Percentiles rank a stretch among this genome's conserved stretches.
Conservation (phyloP, 129 eudicot genomes). For the Helichrysum umbraculigerum region DNA sequence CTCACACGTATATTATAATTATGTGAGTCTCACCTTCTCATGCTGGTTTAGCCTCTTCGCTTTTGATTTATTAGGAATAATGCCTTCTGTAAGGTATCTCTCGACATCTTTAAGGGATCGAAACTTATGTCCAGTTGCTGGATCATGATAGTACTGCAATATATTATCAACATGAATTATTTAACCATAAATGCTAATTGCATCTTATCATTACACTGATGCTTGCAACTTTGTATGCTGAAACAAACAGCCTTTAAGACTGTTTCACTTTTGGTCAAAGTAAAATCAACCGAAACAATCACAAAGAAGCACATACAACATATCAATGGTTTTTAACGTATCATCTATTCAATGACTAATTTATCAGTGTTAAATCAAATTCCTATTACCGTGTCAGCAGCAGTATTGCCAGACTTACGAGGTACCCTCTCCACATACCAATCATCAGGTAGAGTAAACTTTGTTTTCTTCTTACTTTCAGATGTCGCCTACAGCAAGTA, state of each 20-base stretch:
- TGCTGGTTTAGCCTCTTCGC: constrained; percentile 24
- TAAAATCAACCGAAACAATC: no score
- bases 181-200: background rate
- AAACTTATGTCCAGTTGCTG: constrained; percentile 64
- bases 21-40: constrained; percentile 31
- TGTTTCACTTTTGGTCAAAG: no score
- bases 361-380: background rate
- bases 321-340: no score
- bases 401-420: constrained; percentile 33
- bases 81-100: constrained; percentile 52
- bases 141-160: constrained; percentile 73
- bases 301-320: no score
- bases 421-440: constrained; percentile 84
- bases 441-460: constrained; percentile 64
- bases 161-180: background rate
- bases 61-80: constrained; percentile 30
- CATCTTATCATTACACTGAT: background rate
- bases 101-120: constrained; percentile 63
- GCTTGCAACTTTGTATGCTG: no score
- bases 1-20: background rate
- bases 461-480: constrained; percentile 17
- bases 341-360: no score
- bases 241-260: no score
- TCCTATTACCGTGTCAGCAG: constrained; percentile 56
- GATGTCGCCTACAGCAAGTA: constrained; percentile 42